Conservation (phyloP, 2,329 filamentous ascomycete genomes). For the Curvularia verruculosa region DNA sequence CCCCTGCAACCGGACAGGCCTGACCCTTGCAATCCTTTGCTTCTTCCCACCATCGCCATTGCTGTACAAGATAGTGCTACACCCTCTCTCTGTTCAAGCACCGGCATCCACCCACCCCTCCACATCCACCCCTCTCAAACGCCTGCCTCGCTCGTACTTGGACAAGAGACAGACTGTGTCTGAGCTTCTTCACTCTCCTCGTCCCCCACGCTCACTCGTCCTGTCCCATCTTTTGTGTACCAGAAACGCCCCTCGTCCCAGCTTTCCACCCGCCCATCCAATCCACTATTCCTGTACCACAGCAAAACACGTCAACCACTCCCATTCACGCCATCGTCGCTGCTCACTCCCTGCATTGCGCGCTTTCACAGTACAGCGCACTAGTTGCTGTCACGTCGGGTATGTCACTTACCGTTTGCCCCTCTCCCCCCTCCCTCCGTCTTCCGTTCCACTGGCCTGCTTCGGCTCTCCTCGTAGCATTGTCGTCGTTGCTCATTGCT, state of each 20-base stretch:
- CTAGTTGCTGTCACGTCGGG: conserved; percentile 27
- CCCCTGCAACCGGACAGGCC: conserved; percentile 33
- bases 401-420: conserved; percentile 39
- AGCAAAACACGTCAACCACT: conserved; percentile 24
- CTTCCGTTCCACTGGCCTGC: conserved; percentile 37
- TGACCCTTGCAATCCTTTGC: conserved; percentile 40
- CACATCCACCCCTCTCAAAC: conserved; percentile 12
- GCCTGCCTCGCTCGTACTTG: conserved; percentile 16
- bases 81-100: conserved; percentile 8
- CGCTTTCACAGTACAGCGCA: conserved; percentile 1
- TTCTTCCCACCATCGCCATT: conserved; percentile 25
- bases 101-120: conserved; percentile 25
- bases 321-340: conserved; percentile 17
- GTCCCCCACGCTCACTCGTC: conserved; percentile 14
- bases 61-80: conserved; percentile 26
- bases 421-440: no score
- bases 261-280: conserved; percentile 21
- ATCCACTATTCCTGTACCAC: conserved; percentile 33
- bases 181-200: conserved; percentile 25
- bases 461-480: conserved; percentile 23
- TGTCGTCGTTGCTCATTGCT: conserved; percentile 38
- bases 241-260: conserved; percentile 40
- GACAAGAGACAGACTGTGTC: conserved; percentile 38
- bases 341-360: conserved; percentile 1
- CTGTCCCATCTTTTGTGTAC: conserved; percentile 24